Evolutionary conservation across 2,329 filamentous ascomycete species (phyloP).

Genomic region (Colletotrichum navitas): DNA sequence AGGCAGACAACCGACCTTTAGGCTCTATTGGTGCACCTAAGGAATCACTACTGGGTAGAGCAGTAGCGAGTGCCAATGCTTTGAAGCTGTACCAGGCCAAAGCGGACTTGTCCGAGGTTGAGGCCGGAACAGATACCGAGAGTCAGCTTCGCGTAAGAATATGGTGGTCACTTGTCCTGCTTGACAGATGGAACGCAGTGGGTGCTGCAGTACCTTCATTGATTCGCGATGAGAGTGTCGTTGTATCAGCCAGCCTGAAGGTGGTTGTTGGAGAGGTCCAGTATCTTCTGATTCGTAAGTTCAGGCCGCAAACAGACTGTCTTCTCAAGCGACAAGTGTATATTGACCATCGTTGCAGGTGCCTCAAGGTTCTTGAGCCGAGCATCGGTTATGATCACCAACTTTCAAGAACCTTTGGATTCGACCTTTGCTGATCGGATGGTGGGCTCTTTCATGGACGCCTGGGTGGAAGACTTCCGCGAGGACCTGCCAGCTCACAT

Average conservation of each 20-base stretch:
- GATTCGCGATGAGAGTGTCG: slow-evolving; percentile 72
- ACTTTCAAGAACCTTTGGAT: slow-evolving; percentile 35
- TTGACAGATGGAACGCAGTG: slow-evolving; percentile 81
- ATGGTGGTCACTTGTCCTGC: slow-evolving; percentile 79
- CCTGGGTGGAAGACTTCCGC: slow-evolving; percentile 74
- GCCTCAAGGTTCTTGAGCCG: slow-evolving; percentile 67
- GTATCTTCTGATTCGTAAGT: slow-evolving; percentile 76
- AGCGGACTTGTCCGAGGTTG: slow-evolving; percentile 55
- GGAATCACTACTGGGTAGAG: slow-evolving; percentile 71
- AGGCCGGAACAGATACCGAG: slow-evolving; percentile 69
- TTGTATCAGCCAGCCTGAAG: slow-evolving; percentile 71
- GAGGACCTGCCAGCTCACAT: slow-evolving; percentile 72
- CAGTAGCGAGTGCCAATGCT: slow-evolving; percentile 74
- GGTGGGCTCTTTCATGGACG: slow-evolving; percentile 63
- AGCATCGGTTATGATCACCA: slow-evolving; percentile 54
- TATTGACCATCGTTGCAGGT: slow-evolving; percentile 52
- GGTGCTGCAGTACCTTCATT: slow-evolving; percentile 72
- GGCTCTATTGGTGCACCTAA: slow-evolving; percentile 62
- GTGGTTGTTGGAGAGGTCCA: slow-evolving; percentile 71
- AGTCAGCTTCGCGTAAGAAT: slow-evolving; percentile 72
- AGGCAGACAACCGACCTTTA: slow-evolving; percentile 68
- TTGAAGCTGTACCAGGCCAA: slow-evolving; percentile 69
- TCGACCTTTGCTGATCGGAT: slow-evolving; percentile 45
- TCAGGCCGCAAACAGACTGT: neutral
- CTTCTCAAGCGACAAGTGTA: neutral